Base-by-base conservation (phyloP, 306 rosid genomes). In the Arachis stenosperma region DNA sequence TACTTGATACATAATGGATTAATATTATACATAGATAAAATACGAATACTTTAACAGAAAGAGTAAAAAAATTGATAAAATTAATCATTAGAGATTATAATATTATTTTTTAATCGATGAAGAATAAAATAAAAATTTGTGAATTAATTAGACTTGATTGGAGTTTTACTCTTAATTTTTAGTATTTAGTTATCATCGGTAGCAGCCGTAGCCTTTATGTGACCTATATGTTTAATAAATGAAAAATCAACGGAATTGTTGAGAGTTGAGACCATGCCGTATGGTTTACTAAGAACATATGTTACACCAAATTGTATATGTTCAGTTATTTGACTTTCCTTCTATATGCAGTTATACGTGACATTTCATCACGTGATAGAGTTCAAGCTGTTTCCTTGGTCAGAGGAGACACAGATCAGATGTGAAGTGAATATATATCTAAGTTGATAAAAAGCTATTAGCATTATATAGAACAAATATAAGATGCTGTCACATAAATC, bases 351-450 rank as follows among this genome's bases (percentile, higher is more conserved):
- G 30, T 50, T 53, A 17, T 14, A 70, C 9, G 48, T 43, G 0
- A 71, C 53, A 71, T 69, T 51, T 51, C 57, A 66, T 81, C 81
- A 76, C 78, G 75, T 52, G 85, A 43, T 52, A 44, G 27, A 54
- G 67, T 50, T 43, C 53, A 70, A 48, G 56, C 7, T 58, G 62
- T 14, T 64, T 67, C 6, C 60, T 67, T 62, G 59, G 79, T 76
- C 82, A 76, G 79, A 79, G 61, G 70, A 59, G 9, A 72, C 64
- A 37, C 70, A 60, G 69, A 47, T 44, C 70, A 60, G 69, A 47
- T 44, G 17, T 36, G 36, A 66, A 61, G 50, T 71, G 41, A 30
- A 60, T 22, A 51, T 46, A 9, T 52, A 58, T 47, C 9, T 61
- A 67, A 52, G 73, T 17, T 53, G 43, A 52, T 43, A 53, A 46